These are phyloP conservation scores for Nyssa sinensis DNA, from an alignment of 148 eudicot genomes.

Conservation along the genomic window DNA sequence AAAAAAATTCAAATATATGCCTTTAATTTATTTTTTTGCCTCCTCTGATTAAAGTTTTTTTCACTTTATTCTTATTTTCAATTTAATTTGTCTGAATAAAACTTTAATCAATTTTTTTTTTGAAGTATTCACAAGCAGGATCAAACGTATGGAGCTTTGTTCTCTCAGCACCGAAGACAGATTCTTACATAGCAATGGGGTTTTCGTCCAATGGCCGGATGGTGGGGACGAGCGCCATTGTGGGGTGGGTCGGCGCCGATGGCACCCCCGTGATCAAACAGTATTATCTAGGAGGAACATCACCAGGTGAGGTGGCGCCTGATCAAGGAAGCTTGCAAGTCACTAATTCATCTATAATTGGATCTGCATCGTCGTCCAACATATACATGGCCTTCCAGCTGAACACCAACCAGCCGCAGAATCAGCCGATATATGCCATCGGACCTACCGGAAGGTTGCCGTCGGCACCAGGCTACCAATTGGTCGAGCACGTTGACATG, in stretches of 20 bases:
- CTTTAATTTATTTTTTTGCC: too few species aligned
- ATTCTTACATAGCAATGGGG: constrained; percentile 59
- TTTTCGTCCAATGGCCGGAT: constrained; percentile 63
- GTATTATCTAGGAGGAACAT: constrained; percentile 41
- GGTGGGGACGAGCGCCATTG: constrained; percentile 78
- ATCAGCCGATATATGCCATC: constrained; percentile 45
- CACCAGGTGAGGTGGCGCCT: constrained; percentile 30
- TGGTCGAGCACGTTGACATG: constrained; percentile 37
- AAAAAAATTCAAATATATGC: too few species aligned
- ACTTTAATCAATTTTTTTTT: too few species aligned
- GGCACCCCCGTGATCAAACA: constrained; percentile 33
- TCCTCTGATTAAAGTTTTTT: too few species aligned
- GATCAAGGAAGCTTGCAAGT: constrained; percentile 44
- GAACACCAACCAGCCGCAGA: constrained; percentile 33
- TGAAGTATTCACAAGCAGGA: constrained; percentile 48
- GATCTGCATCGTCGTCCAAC: constrained; percentile 10
- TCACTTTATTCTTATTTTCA: too few species aligned
- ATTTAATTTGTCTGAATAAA: too few species aligned
- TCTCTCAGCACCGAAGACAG: constrained; percentile 54
- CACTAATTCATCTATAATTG: constrained; percentile 26
- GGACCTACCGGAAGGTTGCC: constrained; percentile 44
- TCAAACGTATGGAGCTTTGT: constrained; percentile 69
- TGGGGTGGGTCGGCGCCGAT: constrained; percentile 56
- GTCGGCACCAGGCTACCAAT: constrained; percentile 20
- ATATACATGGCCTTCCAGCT: constrained; percentile 69